Evolutionary conservation across 2,329 filamentous ascomycete genomes (phyloP).

Genomic region (Tolypocladium tropicale): DNA sequence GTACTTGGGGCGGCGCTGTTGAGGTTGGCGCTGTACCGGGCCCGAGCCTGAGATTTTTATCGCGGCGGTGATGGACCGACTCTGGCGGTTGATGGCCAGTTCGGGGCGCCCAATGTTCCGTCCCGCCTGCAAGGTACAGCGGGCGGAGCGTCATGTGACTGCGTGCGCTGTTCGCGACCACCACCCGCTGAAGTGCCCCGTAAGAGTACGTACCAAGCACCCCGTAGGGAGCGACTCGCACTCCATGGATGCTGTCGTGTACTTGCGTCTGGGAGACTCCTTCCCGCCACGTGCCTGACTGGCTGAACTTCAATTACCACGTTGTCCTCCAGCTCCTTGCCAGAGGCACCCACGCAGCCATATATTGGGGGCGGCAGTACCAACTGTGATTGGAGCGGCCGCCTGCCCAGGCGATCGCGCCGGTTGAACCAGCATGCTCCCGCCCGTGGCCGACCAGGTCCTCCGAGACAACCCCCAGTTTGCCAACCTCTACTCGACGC

Average conservation of each 20-base stretch:
- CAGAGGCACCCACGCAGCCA: background rate
- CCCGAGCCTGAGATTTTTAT: constrained; percentile 1
- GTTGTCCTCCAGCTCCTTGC: background rate
- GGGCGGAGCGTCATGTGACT: constrained; percentile 23
- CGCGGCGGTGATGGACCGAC: background rate
- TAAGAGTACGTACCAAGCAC: background rate
- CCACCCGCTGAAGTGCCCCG: background rate
- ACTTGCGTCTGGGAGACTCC: background rate
- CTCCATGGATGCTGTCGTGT: too few species aligned
- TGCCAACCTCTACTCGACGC: constrained; percentile 43
- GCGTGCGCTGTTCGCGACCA: constrained; percentile 20
- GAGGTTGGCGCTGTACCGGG: background rate
- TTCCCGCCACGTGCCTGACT: too few species aligned
- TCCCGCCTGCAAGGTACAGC: background rate
- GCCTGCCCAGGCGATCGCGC: background rate
- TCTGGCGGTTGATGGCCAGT: background rate
- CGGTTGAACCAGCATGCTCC: constrained; percentile 35
- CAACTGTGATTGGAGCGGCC: too few species aligned
- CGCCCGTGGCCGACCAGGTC: constrained; percentile 44
- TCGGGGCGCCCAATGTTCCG: constrained; percentile 6
- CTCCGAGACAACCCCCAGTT: constrained; percentile 50
- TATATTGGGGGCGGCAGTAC: background rate
- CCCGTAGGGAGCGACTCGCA: too few species aligned
- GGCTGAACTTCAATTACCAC: background rate
- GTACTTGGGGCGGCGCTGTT: background rate